Evolutionary conservation across 75 land plant species (phyloP), one percentile per base, ranked within the genome.

Genomic region (Picea glauca): DNA sequence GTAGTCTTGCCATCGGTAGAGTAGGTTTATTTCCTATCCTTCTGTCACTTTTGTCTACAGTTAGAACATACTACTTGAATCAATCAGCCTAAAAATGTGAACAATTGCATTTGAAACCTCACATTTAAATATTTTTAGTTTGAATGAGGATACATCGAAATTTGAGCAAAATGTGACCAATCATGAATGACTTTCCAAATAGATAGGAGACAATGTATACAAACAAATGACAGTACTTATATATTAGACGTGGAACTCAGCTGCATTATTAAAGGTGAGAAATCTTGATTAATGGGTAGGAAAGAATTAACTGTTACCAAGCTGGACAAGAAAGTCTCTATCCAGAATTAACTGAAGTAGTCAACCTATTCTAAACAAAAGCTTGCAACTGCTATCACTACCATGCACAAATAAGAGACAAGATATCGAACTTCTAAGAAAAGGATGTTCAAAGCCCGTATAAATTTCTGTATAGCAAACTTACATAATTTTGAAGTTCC

Each of bases 401-500:
- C 54, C 7, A 35, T 3, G 7, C 50, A 70, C 54, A 8, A 20
- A 8, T 70, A 7, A 70, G 73, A 33, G 35, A n/a, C 35, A 43
- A 70, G 43, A 43, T 40, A 50, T 9, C 1, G 12, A 50, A 50
- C 56, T 50, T 50, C 56, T 50, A 50, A 50, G 56, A 50, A 17
- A 40, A 18, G n/a, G n/a, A 70, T 0, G n/a, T 70, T 70, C 23
- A 40, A 70, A n/a, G 1, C n/a, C 56, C 56, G 1, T 50, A 11
- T 50, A 9, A 50, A 50, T 33, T 43, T 20, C 23, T 33, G 7
- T 38, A 11, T 4, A 58, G 54, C 30, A 3, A 56, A 31, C 84
- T 83, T 62, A 83, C 84, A 83, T 59, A 80, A 61, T n/a, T 72
- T 50, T 83, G 84, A 50, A 83, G 84, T 73, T 83, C 77, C 83